phyloP scores from a whole-genome alignment of 1,139 yeast species.

The Candida sp. region DNA sequence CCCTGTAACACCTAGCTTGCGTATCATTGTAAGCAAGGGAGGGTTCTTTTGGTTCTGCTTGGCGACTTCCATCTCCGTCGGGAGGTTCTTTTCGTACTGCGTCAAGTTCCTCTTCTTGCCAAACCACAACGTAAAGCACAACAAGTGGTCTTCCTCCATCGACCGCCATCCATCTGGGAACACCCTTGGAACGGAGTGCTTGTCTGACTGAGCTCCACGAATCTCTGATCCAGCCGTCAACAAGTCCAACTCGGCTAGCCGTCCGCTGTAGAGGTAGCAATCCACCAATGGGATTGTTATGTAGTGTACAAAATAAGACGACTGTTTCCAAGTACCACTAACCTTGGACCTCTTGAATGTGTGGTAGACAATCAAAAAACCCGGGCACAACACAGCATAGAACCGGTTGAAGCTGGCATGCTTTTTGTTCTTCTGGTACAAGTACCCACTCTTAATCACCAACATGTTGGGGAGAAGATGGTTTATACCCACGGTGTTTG shows the following conservation, averaged over 20 bases:
- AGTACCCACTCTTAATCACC: slow-evolving; percentile 49
- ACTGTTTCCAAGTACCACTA: slow-evolving; percentile 50
- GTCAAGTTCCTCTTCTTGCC: slow-evolving; percentile 60
- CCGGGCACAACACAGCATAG: slow-evolving; percentile 72
- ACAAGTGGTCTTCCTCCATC: slow-evolving; percentile 68
- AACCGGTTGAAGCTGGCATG: slow-evolving; percentile 66
- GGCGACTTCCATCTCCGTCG: slow-evolving; percentile 3
- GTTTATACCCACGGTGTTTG: background rate
- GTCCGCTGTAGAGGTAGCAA: slow-evolving; percentile 81
- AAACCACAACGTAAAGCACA: slow-evolving; percentile 88
- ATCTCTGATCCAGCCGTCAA: slow-evolving; percentile 49
- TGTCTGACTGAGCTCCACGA: slow-evolving; percentile 56
- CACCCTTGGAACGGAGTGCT: slow-evolving; percentile 65
- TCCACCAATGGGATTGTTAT: slow-evolving; percentile 64
- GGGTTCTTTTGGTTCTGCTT: slow-evolving; percentile 35
- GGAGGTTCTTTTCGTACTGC: slow-evolving; percentile 8
- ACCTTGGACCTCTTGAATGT: slow-evolving; percentile 48
- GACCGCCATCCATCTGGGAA: slow-evolving; percentile 88
- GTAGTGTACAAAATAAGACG: slow-evolving; percentile 50
- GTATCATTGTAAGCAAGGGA: slow-evolving; percentile 43
- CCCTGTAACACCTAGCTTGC: slow-evolving; percentile 71
- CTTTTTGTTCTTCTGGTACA: slow-evolving; percentile 71
- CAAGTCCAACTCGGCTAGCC: slow-evolving; percentile 60
- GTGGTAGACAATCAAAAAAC: slow-evolving; percentile 58
- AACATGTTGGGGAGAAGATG: slow-evolving; percentile 4